Evolutionary conservation across 371 early-diverging fungal species (phyloP).

Genomic region (Amoeboaphelidium occidentale): DNA sequence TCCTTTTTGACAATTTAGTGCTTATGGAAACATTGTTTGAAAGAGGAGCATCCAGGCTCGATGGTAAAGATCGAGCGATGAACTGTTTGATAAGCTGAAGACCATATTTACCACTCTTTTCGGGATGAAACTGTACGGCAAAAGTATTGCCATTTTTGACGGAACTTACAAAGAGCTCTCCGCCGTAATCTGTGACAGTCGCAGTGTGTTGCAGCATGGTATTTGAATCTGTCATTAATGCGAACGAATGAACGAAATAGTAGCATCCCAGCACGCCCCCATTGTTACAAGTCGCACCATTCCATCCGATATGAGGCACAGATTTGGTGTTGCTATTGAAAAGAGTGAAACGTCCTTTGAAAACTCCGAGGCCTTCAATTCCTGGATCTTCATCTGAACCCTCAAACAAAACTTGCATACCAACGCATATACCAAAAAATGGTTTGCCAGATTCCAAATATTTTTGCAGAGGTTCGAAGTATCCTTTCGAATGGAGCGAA

Average conservation of each 20-base stretch:
- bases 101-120: constrained; percentile 81
- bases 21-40: constrained; percentile 2
- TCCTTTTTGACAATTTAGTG: constrained; percentile 42
- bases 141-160: constrained; percentile 62
- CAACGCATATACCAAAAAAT: constrained; percentile 92
- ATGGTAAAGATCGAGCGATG: constrained; percentile 16
- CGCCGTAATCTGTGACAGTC: constrained; percentile 60
- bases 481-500: constrained; percentile 41
- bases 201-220: constrained; percentile 19
- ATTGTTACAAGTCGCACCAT: constrained; percentile 29
- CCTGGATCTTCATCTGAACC: constrained; percentile 67
- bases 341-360: constrained; percentile 37
- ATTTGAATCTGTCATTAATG: constrained; percentile 17
- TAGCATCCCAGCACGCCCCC: constrained; percentile 17
- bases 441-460: constrained; percentile 64
- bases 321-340: constrained; percentile 41
- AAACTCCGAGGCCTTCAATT: constrained; percentile 56
- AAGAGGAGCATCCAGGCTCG: constrained; percentile 14
- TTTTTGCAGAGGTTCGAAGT: constrained; percentile 44
- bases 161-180: constrained; percentile 57
- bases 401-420: constrained; percentile 82
- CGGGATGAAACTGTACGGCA: constrained; percentile 94
- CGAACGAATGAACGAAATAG: constrained; percentile 93
- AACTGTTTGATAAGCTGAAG: constrained; percentile 52
- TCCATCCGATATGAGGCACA: constrained; percentile 98